A percentile compares a stretch with the other conserved stretches of the same genome.
phyloP scores from a whole-genome alignment of 169 alveolate species.

The Plasmodium malariae region DNA sequence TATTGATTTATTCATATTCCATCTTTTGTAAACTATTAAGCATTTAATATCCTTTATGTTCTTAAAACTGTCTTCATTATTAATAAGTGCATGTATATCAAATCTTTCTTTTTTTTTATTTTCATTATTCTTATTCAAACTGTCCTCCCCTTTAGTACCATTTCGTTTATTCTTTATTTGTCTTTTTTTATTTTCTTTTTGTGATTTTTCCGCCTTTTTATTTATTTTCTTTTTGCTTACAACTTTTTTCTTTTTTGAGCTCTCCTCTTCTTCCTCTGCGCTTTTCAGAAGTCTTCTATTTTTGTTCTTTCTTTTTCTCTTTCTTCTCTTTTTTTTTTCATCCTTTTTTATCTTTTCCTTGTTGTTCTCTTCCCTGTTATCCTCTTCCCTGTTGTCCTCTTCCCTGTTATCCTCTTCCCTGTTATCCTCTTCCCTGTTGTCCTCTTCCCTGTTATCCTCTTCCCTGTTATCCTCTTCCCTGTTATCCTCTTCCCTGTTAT shows the following conservation, averaged over 20 bases:
- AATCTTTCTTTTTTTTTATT: constrained; percentile 47
- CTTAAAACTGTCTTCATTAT: constrained; percentile 32
- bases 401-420: not conserved
- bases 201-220: not conserved
- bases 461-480: not conserved
- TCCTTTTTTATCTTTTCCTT: not conserved
- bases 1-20: constrained; percentile 25
- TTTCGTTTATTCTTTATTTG: not conserved
- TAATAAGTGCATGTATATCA: constrained; percentile 29
- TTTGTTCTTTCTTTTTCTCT: no score
- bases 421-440: no score
- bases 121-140: not conserved
- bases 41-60: constrained; percentile 22
- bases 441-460: no score
- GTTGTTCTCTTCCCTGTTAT: not conserved
- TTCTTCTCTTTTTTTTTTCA: no score
- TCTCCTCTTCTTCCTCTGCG: no score
- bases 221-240: not conserved
- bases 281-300: no score
- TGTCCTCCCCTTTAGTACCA: not conserved
- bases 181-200: not conserved
- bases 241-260: not conserved
- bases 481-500: no score
- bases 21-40: constrained; percentile 20
- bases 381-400: not conserved